Evolutionary conservation across 2,329 filamentous ascomycete species (phyloP).

Genomic region (Fusarium tupiense): DNA sequence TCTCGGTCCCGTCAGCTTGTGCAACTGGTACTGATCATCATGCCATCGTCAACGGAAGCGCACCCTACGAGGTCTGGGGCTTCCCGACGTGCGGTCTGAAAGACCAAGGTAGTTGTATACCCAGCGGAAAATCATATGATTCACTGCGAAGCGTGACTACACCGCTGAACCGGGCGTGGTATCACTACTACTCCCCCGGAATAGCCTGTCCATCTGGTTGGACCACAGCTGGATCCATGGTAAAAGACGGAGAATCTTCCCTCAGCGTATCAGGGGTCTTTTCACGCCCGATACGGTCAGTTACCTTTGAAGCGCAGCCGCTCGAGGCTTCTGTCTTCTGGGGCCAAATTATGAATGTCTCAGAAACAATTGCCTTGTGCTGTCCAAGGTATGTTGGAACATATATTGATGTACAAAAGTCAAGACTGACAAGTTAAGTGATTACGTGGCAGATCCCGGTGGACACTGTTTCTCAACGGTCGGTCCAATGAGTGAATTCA

Average conservation of each 20-base stretch:
- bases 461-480: background rate
- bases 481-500: background rate
- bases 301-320: background rate
- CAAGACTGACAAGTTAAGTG: background rate
- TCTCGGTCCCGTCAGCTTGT: background rate
- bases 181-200: background rate
- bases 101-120: background rate
- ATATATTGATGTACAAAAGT: fast-evolving
- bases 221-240: background rate
- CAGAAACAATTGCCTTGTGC: background rate
- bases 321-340: background rate
- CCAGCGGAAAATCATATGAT: background rate
- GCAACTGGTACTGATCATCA: background rate
- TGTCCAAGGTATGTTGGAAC: background rate
- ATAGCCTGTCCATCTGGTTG: background rate
- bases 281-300: background rate
- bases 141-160: fast-evolving
- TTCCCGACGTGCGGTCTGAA: background rate
- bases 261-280: background rate
- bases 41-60: background rate
- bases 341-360: background rate
- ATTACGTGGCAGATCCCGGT: background rate
- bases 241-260: fast-evolving
- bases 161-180: fast-evolving
- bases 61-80: background rate